Conservation (phyloP, 257 asterid species). For the Datura wrightii region DNA sequence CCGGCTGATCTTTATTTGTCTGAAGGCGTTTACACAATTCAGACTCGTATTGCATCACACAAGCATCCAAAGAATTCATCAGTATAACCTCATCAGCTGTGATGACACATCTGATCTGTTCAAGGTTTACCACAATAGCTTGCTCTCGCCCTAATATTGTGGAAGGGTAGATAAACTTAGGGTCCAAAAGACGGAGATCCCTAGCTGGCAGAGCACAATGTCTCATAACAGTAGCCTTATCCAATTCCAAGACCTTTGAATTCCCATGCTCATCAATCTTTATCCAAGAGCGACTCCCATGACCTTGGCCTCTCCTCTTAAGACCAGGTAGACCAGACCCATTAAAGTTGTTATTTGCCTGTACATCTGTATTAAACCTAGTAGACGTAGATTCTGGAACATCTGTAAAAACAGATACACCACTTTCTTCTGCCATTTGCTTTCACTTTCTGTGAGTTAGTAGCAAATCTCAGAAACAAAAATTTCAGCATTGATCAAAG, state of each 20-base stretch:
- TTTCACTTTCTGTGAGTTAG: constrained; percentile 35
- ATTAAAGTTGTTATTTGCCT: constrained; percentile 42
- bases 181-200: constrained; percentile 98
- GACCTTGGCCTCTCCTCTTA: constrained; percentile 90
- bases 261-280: constrained; percentile 79
- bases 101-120: constrained; percentile 93
- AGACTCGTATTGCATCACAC: constrained; percentile 76
- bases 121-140: constrained; percentile 94
- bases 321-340: constrained; percentile 66
- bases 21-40: constrained; percentile 94
- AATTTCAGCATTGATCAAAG: constrained; percentile 44
- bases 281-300: constrained; percentile 92
- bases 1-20: constrained; percentile 74
- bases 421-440: constrained; percentile 65
- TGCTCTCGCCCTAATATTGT: constrained; percentile 96
- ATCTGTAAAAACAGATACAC: constrained; percentile 42
- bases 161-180: constrained; percentile 87
- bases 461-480: constrained; percentile 28
- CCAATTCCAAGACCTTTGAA: constrained; percentile 79
- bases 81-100: constrained; percentile 96
- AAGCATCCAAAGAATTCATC: constrained; percentile 86
- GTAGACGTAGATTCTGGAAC: constrained; percentile 44
- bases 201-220: constrained; percentile 95
- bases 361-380: constrained; percentile 42
- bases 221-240: constrained; percentile 81